Percentiles rank a stretch among this genome's conserved stretches.
phyloP scores from a whole-genome alignment of 78 protist genomes.

The Mastigamoeba balamuthi region DNA sequence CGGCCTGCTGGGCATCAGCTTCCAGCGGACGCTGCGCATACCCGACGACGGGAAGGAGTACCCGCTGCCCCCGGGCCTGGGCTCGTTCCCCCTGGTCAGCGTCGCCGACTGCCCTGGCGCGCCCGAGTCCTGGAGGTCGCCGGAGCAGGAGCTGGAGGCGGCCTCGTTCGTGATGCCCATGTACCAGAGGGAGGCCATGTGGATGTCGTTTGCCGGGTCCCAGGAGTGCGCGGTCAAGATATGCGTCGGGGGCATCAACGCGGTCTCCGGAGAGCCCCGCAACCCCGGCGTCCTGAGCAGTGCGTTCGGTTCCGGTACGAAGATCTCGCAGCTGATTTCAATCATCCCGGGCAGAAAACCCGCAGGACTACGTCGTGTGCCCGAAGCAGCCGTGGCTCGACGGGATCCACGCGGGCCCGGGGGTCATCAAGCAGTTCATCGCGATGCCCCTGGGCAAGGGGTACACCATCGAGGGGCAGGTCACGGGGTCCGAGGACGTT shows the following conservation, averaged over 20 bases:
- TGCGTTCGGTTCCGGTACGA: no score
- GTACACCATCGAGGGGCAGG: constrained; percentile 14
- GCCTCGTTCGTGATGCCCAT: constrained; percentile 2
- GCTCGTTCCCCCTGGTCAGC: not conserved
- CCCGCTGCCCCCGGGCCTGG: constrained; percentile 11
- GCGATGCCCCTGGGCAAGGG: constrained; percentile 20
- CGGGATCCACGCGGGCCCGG: constrained; percentile 9
- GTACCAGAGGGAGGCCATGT: constrained; percentile 16
- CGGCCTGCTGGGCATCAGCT: not conserved
- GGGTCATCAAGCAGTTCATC: constrained; percentile 4
- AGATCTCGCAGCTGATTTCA: no score
- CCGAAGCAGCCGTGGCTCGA: constrained; percentile 16
- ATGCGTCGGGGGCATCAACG: constrained; percentile 5
- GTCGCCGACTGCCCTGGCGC: not conserved
- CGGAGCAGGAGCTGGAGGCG: not conserved
- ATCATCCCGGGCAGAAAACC: no score
- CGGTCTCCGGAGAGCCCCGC: constrained; percentile 5
- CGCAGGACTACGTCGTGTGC: not conserved
- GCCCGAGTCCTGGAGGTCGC: not conserved
- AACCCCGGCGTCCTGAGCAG: not conserved
- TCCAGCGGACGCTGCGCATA: constrained; percentile 3
- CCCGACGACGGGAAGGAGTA: constrained; percentile 7
- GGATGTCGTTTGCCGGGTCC: constrained; percentile 3
- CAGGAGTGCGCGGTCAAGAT: not conserved
- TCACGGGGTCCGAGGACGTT: constrained; percentile 11